Base-by-base conservation (phyloP, 768 basidiomycete genomes). In the Leccinum subtestaceum region DNA sequence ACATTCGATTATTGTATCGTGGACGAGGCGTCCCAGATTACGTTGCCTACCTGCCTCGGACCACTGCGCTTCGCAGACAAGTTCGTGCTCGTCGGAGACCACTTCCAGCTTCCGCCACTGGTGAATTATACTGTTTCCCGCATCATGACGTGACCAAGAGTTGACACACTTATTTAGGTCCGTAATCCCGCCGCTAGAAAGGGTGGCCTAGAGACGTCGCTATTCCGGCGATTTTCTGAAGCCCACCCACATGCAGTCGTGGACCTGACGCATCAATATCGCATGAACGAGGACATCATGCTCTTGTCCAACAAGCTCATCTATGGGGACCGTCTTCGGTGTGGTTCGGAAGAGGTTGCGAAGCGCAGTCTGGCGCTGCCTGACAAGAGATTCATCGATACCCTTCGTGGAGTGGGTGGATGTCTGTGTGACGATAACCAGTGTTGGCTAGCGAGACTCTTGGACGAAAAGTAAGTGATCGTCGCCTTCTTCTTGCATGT, bases 231-330 rank as follows among this genome's bases (percentile, higher is more conserved):
- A 2, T 83, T 99, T 5, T 94, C 93, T 0, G 88, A 93, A 45
- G 86, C 91, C 0, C 93, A 98, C 66, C 92, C 93, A 0, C 76
- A 87, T 21, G 86, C 94, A 2, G 91, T 97, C 32, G 84, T 91
- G 23, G 91, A 97, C 63, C 81, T 99, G 46, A 80, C 84, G 1
- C 81, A 89, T 58, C 97, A 99, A 69, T 99, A 98, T 70, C 82
- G 97, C 48, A 98, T 98, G 97, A 98, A 96, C 72, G 84, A 84
- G 56, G 94, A 96, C 60, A 97, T 98, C 70, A 98, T 98, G 95
- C 69, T 82, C 10, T 77, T 98, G 9, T 92, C 91, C 2, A 98
- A 98, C 72, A 80, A 78, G 57, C 84, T 98, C 50, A 87, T 98
- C 10, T 98, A 98, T 66, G 77, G 81, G 10, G 83, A 88, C 58